Evolutionary conservation across 2,329 filamentous ascomycete genomes (phyloP).

Genomic region (Colletotrichum theobromicola): DNA sequence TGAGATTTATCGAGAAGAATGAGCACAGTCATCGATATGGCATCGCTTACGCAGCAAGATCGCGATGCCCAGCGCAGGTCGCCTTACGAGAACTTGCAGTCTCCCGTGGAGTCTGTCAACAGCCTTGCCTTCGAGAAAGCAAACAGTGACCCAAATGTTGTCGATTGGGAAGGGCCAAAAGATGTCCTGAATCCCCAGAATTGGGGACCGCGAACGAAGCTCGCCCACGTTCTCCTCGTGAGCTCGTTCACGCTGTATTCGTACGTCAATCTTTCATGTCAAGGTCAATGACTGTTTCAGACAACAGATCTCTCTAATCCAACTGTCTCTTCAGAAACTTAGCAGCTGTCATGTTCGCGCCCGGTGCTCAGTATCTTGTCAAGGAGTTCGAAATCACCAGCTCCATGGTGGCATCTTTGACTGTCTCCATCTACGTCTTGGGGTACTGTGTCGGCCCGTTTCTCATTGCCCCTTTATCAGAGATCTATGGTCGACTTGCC

Average conservation of each 20-base stretch:
- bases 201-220: constrained; percentile 50
- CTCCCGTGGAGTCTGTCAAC: background rate
- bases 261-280: constrained; percentile 13
- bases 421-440: constrained; percentile 68
- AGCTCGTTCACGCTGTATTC: constrained; percentile 42
- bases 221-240: constrained; percentile 40
- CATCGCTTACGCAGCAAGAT: background rate
- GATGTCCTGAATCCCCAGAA: constrained; percentile 66
- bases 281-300: background rate
- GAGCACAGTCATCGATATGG: background rate
- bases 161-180: constrained; percentile 64
- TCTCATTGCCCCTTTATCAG: constrained; percentile 50
- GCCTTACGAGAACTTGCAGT: background rate
- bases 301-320: background rate
- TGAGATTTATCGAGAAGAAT: background rate
- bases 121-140: background rate
- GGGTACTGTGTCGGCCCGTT: constrained; percentile 66
- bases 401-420: constrained; percentile 52
- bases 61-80: background rate
- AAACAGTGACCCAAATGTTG: constrained; percentile 33
- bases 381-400: constrained; percentile 52
- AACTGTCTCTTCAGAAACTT: background rate
- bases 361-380: constrained; percentile 56
- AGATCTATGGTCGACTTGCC: constrained; percentile 39
- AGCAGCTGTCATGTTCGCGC: constrained; percentile 62